phyloP scores from a whole-genome alignment of 305 asterid genomes.

The Fraxinus latifolia region DNA sequence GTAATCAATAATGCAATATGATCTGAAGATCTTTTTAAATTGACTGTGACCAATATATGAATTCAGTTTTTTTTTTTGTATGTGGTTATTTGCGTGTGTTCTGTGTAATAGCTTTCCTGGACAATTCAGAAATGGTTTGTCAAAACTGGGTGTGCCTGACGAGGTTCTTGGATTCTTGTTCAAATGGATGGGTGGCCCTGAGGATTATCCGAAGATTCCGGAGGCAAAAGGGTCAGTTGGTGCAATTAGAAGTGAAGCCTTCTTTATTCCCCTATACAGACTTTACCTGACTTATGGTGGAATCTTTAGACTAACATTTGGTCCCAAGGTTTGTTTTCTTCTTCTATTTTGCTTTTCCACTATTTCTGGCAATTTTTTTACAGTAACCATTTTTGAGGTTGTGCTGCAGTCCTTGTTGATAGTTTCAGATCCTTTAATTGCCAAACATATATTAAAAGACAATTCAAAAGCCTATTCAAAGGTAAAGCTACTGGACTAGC shows the following conservation, averaged over 20 bases:
- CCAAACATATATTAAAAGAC: constrained; percentile 82
- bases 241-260: constrained; percentile 69
- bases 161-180: constrained; percentile 57
- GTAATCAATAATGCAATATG: background rate
- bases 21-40: background rate
- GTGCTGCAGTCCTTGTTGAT: constrained; percentile 81
- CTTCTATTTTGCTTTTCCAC: background rate
- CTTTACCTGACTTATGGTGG: constrained; percentile 88
- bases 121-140: constrained; percentile 48
- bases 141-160: constrained; percentile 66
- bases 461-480: constrained; percentile 87
- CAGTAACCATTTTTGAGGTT: constrained; percentile 23
- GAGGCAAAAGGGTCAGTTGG: constrained; percentile 79
- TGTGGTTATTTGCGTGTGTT: constrained; percentile 15
- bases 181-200: constrained; percentile 42
- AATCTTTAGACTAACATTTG: constrained; percentile 79
- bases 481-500: constrained; percentile 40
- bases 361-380: constrained; percentile 4
- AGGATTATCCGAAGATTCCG: constrained; percentile 55
- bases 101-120: constrained; percentile 50
- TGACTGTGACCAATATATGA: background rate
- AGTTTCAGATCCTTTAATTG: constrained; percentile 83
- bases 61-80: background rate
- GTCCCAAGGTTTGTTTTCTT: constrained; percentile 76
- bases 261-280: constrained; percentile 82